Conservation (phyloP, 1,284 basidiomycete species). For the Trametes pubescens region DNA sequence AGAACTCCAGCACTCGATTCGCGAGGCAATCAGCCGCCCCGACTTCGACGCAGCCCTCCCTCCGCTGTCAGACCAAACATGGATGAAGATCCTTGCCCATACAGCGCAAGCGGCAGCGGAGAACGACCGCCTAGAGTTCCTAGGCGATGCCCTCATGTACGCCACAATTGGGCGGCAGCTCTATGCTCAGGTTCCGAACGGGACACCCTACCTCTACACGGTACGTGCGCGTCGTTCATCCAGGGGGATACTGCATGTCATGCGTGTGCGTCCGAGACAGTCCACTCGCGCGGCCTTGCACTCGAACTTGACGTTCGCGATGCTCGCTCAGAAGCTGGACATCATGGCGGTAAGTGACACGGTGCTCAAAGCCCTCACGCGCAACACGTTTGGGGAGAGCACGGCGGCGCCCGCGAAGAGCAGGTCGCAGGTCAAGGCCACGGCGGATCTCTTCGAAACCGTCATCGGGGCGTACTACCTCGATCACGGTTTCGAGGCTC, state of each 20-base stretch:
- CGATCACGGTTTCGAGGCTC: slow-evolving; percentile 39
- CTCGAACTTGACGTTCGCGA: slow-evolving; percentile 43
- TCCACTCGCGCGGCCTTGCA: slow-evolving; percentile 37
- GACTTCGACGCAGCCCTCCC: slow-evolving; percentile 40
- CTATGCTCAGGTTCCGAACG: slow-evolving; percentile 39
- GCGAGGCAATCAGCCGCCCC: slow-evolving; percentile 33
- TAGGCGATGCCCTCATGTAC: slow-evolving; percentile 47
- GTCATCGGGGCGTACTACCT: slow-evolving; percentile 42
- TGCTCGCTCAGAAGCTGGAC: slow-evolving; percentile 44
- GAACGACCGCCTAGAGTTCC: slow-evolving; percentile 45
- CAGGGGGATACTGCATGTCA: background rate
- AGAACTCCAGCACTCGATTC: slow-evolving; percentile 38
- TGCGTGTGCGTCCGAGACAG: slow-evolving; percentile 28
- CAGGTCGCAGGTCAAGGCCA: slow-evolving; percentile 36
- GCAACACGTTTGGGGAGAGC: slow-evolving; percentile 39
- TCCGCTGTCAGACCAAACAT: slow-evolving; percentile 40
- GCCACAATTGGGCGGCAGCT: slow-evolving; percentile 42
- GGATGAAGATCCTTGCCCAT: slow-evolving; percentile 37
- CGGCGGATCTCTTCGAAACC: slow-evolving; percentile 46
- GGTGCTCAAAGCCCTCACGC: slow-evolving; percentile 36
- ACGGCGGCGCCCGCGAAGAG: slow-evolving; percentile 28
- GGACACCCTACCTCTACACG: slow-evolving; percentile 41
- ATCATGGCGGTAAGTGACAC: slow-evolving; percentile 38
- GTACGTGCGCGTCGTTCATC: slow-evolving; percentile 33
- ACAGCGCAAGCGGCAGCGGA: slow-evolving; percentile 22